A percentile compares a stretch with the other conserved stretches of the same genome.
Conservation (phyloP, 1,139 yeast species). For the Scheffersomyces lignicola region DNA sequence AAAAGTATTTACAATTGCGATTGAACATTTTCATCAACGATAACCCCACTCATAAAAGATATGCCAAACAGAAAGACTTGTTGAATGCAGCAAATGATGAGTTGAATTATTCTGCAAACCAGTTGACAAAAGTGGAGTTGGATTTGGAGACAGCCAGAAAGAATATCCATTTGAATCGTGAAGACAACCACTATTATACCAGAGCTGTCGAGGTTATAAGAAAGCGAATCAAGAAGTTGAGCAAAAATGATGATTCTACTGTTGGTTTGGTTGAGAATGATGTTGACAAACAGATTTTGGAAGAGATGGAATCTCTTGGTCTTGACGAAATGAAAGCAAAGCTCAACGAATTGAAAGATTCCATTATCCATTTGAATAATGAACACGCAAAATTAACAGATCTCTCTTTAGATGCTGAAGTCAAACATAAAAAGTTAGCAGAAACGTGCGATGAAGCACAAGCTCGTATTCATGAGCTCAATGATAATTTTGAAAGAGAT, state of each 20-base stretch:
- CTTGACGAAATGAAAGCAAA: slow-evolving; percentile 19
- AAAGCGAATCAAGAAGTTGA: slow-evolving; percentile 9
- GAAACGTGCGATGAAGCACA: slow-evolving; percentile 3
- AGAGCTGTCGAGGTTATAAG: slow-evolving; percentile 6
- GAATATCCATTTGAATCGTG: slow-evolving; percentile 4
- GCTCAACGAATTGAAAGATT: slow-evolving; percentile 13
- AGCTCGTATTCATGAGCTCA: slow-evolving; percentile 3
- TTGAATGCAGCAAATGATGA: slow-evolving; percentile 11
- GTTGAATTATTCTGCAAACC: slow-evolving; percentile 12
- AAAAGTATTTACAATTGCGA: slow-evolving; percentile 52
- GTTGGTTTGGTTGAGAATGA: slow-evolving; percentile 11
- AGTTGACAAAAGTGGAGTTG: slow-evolving; percentile 11
- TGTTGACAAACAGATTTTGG: slow-evolving; percentile 8
- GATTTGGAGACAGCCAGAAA: slow-evolving; percentile 11
- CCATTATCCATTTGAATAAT: slow-evolving; percentile 4
- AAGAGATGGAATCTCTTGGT: slow-evolving; percentile 13
- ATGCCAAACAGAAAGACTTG: slow-evolving; percentile 16
- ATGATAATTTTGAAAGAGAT: slow-evolving; percentile 16
- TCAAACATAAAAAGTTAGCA: slow-evolving; percentile 5
- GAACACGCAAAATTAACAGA: slow-evolving; percentile 4
- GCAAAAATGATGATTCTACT: slow-evolving; percentile 6
- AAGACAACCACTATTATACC: slow-evolving; percentile 3
- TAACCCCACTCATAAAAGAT: slow-evolving; percentile 17
- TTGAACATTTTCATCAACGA: slow-evolving; percentile 30
- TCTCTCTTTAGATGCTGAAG: slow-evolving; percentile 3